Base-by-base conservation (phyloP, 768 basidiomycete genomes). In the Rhizopogon vinicolor region DNA sequence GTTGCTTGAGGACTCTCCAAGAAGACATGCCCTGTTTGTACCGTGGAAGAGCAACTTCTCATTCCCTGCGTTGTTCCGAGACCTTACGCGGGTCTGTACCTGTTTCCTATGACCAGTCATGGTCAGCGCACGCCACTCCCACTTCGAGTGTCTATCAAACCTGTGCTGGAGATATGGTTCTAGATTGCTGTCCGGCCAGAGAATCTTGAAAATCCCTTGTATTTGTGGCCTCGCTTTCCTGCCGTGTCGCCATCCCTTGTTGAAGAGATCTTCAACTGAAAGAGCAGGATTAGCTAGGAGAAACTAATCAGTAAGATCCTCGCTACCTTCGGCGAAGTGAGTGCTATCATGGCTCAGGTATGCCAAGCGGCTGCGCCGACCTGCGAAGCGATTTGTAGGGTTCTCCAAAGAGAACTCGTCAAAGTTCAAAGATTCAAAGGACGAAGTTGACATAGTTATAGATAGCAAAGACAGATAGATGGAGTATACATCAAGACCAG, bases 11-110 rank as follows among this genome's bases (percentile, higher is more conserved):
- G 76, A 77, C 49, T 87, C 86, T n/a, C 75, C 86, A 7, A 87
- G 58, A 3, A 75, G 64, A 60, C 86, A 87, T 8, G 68, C 71
- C 50, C 84, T 76, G 51, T 76, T 80, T 13, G 84, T 87, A n/a
- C 86, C 86, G 65, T 87, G 86, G 62, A 86, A 87, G 28, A 86
- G 74, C 1, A 85, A 68, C 58, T 77, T 78, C 65, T 87, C 85
- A 58, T 81, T 81, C 40, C 74, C 76, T 50, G 62, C 60, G 44
- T 65, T 65, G 39, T 68, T 65, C 45, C 56, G 65, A 35, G 61
- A 62, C 55, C 52, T 61, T 49, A 72, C 12, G 43, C 56, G 44
- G 51, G 41, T 40, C 62, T 73, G 63, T 49, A 73, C 70, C 53
- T 41, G 56, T 35, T 59, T 56, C 46, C 68, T 72, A 19, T 40